Conservation (phyloP, 495 filamentous ascomycete genomes). For the Neurospora discreta region DNA sequence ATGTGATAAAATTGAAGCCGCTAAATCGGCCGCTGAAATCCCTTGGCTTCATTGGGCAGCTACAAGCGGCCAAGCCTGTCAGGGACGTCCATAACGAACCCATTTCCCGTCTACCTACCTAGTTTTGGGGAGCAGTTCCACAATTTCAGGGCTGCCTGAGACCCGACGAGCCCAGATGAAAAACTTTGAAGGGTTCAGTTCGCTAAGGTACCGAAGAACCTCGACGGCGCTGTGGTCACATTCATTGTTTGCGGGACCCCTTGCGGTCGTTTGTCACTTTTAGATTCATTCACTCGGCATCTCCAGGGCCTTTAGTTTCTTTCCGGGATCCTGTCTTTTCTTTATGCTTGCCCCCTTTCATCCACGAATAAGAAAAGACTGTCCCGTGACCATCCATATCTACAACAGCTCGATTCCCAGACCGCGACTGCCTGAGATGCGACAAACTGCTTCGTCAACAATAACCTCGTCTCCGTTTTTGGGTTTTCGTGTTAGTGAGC, state of each 20-base stretch:
- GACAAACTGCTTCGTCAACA: neutral
- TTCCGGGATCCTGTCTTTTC: neutral
- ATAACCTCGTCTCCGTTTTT: neutral
- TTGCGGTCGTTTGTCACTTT: neutral
- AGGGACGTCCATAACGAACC: neutral
- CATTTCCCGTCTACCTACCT: neutral
- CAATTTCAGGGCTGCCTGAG: neutral
- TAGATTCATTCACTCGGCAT: neutral
- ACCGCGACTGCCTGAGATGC: neutral
- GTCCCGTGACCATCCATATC: neutral
- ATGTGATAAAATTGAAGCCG: neutral
- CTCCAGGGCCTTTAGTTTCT: neutral
- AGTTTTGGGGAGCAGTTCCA: neutral
- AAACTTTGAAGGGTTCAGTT: neutral
- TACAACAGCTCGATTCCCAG: neutral
- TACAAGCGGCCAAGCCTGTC: neutral
- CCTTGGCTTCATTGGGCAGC: neutral
- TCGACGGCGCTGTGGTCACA: neutral
- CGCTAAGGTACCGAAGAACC: neutral
- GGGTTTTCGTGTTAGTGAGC: neutral
- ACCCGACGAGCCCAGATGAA: neutral
- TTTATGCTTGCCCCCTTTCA: neutral
- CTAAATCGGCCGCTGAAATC: neutral
- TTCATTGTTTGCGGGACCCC: neutral
- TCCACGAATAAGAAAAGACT: neutral